phyloP scores from a whole-genome alignment of 805 yeast genomes.

The Ogataea ganodermae region DNA sequence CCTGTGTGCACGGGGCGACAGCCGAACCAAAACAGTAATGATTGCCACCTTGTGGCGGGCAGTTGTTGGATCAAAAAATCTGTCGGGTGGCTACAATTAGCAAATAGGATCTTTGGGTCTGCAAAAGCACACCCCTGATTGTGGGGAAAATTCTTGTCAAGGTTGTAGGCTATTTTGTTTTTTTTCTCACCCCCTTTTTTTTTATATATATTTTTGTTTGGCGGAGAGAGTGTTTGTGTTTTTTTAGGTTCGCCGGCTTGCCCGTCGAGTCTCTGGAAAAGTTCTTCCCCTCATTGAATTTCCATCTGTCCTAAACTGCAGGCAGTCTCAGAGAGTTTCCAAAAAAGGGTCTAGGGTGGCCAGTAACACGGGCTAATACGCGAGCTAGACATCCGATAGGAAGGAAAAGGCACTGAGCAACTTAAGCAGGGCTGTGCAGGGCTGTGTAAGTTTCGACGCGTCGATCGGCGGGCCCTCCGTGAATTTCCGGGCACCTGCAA shows the following conservation, averaged over 20 bases:
- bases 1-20: neutral
- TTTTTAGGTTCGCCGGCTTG: no score
- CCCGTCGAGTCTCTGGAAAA: no score
- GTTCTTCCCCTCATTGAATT: neutral
- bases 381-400: neutral
- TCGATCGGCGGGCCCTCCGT: neutral
- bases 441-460: neutral
- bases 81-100: neutral
- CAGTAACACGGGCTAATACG: neutral
- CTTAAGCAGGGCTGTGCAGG: no score
- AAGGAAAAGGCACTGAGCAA: neutral
- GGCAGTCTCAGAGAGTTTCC: no score
- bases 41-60: slow-evolving; percentile 1
- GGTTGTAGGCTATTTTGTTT: slow-evolving; percentile 9
- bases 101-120: neutral
- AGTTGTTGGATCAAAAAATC: neutral
- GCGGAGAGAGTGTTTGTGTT: no score
- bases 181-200: neutral
- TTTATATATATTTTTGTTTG: neutral
- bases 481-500: slow-evolving; percentile 4
- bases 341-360: no score
- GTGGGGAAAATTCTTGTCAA: slow-evolving; percentile 7
- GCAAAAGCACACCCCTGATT: slow-evolving; percentile 1
- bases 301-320: neutral
- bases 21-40: slow-evolving; percentile 1